These are phyloP conservation scores for Zea luxurians DNA, from an alignment of 176 grass and related monocot genomes.

Conservation along the genomic window DNA sequence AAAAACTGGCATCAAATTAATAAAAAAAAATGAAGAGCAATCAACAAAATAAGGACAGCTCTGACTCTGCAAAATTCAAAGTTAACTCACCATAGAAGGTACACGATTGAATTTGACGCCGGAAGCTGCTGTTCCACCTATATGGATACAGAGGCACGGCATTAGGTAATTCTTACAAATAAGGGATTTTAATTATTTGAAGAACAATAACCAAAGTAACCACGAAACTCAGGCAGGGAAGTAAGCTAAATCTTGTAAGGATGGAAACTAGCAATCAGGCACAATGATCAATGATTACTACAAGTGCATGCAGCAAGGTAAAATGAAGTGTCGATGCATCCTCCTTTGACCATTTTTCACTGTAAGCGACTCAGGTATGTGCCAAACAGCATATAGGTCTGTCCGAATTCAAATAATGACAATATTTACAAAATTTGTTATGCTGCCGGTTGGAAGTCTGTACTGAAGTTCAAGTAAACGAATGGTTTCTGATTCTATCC, in stretches of 20 bases:
- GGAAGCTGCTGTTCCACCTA: constrained; percentile 44
- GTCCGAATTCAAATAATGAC: constrained; percentile 7
- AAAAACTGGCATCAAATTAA: constrained; percentile 21
- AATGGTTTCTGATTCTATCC: constrained; percentile 13
- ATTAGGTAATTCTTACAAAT: neutral
- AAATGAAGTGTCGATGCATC: neutral
- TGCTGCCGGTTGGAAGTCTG: neutral
- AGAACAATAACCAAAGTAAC: neutral
- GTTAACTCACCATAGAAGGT: constrained; percentile 45
- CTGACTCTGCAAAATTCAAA: constrained; percentile 11
- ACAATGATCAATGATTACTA: neutral
- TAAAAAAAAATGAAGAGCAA: constrained; percentile 29
- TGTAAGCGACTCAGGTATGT: neutral
- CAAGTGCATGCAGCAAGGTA: neutral
- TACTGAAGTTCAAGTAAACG: constrained; percentile 6
- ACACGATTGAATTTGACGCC: constrained; percentile 33
- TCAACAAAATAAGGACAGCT: constrained; percentile 1
- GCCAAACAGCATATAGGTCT: constrained; percentile 14
- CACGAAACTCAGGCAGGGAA: neutral
- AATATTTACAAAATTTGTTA: neutral
- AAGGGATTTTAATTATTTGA: neutral
- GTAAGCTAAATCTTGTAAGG: neutral
- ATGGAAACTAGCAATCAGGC: constrained; percentile 6
- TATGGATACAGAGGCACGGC: neutral
- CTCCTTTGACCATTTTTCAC: neutral